Evolutionary conservation across 148 eudicot genomes (phyloP).

Genomic region (Amaranthus palmeri): DNA sequence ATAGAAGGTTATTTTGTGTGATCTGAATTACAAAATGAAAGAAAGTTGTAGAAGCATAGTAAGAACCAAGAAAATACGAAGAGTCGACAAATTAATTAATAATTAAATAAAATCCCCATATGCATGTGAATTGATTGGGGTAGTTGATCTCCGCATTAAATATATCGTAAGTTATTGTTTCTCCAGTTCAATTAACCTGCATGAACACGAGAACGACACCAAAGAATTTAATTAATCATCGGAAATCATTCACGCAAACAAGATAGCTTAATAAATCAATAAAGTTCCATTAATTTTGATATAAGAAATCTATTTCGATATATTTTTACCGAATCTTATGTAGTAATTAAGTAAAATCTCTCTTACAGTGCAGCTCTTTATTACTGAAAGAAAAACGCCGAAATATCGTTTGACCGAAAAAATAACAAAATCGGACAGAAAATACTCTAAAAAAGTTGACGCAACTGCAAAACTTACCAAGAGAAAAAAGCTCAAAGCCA

Average conservation of each 20-base stretch:
- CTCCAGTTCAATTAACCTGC: conserved; percentile 13
- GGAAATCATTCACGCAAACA: background rate
- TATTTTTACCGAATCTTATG: no score
- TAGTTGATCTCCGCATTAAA: conserved; percentile 22
- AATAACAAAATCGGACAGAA: background rate
- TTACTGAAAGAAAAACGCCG: background rate
- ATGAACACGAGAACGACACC: background rate
- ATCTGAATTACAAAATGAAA: background rate
- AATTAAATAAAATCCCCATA: conserved; percentile 6
- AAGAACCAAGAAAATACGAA: conserved; percentile 13
- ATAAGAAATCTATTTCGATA: no score
- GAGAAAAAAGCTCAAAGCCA: background rate
- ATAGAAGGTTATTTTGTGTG: background rate
- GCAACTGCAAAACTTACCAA: background rate
- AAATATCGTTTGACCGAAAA: no score
- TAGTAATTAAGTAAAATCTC: no score
- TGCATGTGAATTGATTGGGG: conserved; percentile 35
- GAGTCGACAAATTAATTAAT: conserved; percentile 23
- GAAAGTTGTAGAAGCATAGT: background rate
- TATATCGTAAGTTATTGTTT: background rate
- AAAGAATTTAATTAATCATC: background rate
- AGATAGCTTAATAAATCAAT: background rate
- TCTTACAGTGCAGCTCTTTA: no score
- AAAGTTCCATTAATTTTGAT: no score
- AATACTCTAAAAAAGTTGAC: background rate